Evolutionary conservation across 768 basidiomycete species (phyloP).

Genomic region (Tylopilus sp.): DNA sequence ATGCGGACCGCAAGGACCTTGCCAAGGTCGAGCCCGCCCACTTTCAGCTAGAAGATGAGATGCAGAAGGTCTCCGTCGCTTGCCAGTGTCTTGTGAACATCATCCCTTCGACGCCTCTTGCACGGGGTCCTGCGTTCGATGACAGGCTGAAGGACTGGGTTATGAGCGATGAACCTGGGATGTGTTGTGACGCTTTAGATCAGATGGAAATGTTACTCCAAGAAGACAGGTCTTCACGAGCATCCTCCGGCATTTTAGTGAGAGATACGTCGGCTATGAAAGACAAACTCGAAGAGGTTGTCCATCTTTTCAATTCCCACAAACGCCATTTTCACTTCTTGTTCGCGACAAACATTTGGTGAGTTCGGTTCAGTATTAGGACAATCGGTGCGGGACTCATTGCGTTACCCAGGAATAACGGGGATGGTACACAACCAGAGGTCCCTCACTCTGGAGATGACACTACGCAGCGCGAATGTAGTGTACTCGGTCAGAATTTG

Average conservation of each 20-base stretch:
- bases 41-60: conserved; percentile 4
- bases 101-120: background rate
- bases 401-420: background rate
- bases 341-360: background rate
- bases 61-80: conserved; percentile 5
- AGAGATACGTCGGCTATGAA: background rate
- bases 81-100: background rate
- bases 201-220: background rate
- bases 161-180: background rate
- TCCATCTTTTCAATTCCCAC: background rate
- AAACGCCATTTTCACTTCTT: background rate
- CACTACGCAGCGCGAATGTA: background rate
- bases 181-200: background rate
- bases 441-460: background rate
- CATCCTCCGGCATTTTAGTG: background rate
- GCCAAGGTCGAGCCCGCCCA: background rate
- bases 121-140: background rate
- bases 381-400: background rate
- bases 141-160: conserved; percentile 2
- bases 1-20: background rate
- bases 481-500: too few relatives aligned
- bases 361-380: background rate
- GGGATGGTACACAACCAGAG: background rate
- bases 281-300: background rate
- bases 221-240: background rate